Evolutionary conservation across 345 rosid species (phyloP), one percentile per base, ranked within the genome.

Genomic region (Gossypioides kirkii): DNA sequence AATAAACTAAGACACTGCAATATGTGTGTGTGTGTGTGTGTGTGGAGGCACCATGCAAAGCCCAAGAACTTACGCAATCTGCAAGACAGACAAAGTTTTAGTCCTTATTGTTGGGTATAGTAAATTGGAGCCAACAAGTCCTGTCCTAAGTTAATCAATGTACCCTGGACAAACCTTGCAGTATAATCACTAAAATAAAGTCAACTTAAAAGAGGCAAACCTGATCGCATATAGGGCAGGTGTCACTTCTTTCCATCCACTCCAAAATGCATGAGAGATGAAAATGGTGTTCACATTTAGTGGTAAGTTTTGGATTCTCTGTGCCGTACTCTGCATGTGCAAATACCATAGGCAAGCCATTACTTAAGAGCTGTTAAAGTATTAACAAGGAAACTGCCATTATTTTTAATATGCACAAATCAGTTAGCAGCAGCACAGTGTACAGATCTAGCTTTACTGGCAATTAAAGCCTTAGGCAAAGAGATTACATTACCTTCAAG

Each of bases 181-280:
- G 49, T 20, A 10, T 68, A 16, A 26, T 68, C 56, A 26, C 22
- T 26, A 49, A 56, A 26, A 49, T 9, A 50, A 16, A 14, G 10
- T 10, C 58, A 55, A 61, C 36, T 3, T 56, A 20, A 45, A 49
- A 14, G 36, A 62, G 54, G 80, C 85, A 62, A 76, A 94, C 98
- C 98, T 90, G 84, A 82, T 89, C 89, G 54, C 98, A 94, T 14
- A 92, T 87, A 62, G 97, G 98, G 80, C 98, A 94, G 53, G 76
- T 62, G 53, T 90, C 92, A 52, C 97, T 94, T 82, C 97, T 87
- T 86, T 94, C 98, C 83, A 87, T 87, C 98, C 98, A 94, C 73
- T 91, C 98, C 64, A 91, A 80, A 74, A 94, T 87, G 81, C 97
- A 94, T 2, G 94, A 80, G 26, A 94, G 86, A 82, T 94, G 98